A percentile compares a stretch with the other conserved stretches of the same genome.
Evolutionary conservation across 202 grass and related monocot genomes (phyloP).

Genomic region (Dendrocalamus latiflorus): DNA sequence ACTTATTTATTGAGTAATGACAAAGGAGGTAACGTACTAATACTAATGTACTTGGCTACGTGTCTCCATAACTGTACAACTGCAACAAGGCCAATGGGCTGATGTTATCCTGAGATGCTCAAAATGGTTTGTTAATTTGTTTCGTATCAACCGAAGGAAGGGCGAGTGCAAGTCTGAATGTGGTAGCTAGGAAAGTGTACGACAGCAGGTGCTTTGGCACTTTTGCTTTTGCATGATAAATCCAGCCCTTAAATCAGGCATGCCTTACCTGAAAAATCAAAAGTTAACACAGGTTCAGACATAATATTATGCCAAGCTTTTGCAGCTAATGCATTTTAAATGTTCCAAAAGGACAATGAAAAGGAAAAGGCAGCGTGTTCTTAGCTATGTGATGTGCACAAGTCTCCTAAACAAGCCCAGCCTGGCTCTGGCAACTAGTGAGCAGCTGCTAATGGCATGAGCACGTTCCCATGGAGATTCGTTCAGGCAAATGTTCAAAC

Average conservation of each 20-base stretch:
- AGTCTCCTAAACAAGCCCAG: background rate
- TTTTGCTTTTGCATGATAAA: background rate
- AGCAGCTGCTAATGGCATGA: background rate
- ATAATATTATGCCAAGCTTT: background rate
- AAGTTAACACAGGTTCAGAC: background rate
- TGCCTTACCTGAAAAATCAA: background rate
- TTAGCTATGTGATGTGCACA: background rate
- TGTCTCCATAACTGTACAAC: background rate
- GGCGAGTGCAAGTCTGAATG: background rate
- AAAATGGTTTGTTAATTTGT: background rate
- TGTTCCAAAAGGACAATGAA: background rate
- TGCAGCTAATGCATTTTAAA: background rate
- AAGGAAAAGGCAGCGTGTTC: background rate
- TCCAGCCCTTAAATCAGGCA: background rate
- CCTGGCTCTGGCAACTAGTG: slow-evolving; percentile 8
- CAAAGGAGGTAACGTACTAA: background rate
- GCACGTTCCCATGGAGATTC: background rate
- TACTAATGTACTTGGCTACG: background rate
- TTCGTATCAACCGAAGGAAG: background rate
- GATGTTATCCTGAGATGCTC: background rate
- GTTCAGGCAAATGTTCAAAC: background rate
- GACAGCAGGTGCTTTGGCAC: background rate
- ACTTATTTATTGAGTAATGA: background rate
- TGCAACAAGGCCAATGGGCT: background rate
- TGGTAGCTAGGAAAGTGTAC: background rate